These are phyloP conservation scores for Iris pallida DNA, from an alignment of 116 monocot genomes.

Conservation along the genomic window DNA sequence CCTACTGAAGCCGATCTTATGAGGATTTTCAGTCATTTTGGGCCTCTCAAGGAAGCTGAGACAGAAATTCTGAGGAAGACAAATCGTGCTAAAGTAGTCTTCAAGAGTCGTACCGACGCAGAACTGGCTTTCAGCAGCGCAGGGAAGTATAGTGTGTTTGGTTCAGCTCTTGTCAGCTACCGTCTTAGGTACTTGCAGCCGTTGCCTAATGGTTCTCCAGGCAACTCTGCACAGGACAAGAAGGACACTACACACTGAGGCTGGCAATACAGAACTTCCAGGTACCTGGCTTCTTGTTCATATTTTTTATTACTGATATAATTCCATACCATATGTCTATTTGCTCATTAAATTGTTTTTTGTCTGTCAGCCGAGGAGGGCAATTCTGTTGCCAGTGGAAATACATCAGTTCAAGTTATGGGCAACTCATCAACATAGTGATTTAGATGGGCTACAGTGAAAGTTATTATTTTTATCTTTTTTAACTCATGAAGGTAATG, in stretches of 20 bases:
- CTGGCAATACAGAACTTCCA: background rate
- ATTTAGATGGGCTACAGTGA: no score
- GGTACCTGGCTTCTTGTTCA: background rate
- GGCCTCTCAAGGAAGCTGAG: slow-evolving; percentile 32
- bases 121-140: slow-evolving; percentile 33
- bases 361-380: no score
- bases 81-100: slow-evolving; percentile 27
- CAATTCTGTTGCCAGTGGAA: no score
- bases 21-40: slow-evolving; percentile 28
- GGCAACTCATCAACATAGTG: no score
- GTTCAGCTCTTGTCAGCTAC: slow-evolving; percentile 29
- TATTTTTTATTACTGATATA: no score
- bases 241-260: slow-evolving; percentile 5
- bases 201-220: slow-evolving; percentile 5
- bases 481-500: no score
- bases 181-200: slow-evolving; percentile 21
- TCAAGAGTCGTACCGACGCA: slow-evolving; percentile 30
- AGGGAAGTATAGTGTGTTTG: slow-evolving; percentile 21
- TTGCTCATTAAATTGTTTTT: no score
- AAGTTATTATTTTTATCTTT: no score
- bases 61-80: slow-evolving; percentile 25
- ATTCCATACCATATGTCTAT: no score
- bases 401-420: no score
- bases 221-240: background rate
- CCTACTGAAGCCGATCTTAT: slow-evolving; percentile 34